A percentile compares a stretch with the other conserved stretches of the same genome.
These are phyloP conservation scores for Amauroascus niger DNA, from an alignment of 2,329 filamentous ascomycete species.

Conservation along the genomic window DNA sequence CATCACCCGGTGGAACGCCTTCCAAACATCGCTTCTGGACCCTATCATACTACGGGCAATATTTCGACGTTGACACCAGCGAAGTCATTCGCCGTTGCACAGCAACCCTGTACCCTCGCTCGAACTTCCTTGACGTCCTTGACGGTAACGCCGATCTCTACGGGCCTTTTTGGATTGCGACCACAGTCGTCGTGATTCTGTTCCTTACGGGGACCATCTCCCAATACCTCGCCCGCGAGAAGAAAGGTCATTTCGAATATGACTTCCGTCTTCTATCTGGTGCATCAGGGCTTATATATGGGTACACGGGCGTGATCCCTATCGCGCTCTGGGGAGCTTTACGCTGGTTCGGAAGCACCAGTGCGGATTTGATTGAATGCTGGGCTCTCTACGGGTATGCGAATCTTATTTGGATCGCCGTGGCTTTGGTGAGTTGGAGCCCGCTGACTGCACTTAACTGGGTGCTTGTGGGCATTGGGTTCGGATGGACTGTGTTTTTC, in stretches of 20 bases:
- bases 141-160: slow-evolving; percentile 96
- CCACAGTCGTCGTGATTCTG: slow-evolving; percentile 88
- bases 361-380: slow-evolving; percentile 86
- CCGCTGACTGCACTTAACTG: slow-evolving; percentile 81
- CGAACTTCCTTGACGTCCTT: slow-evolving; percentile 92
- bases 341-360: slow-evolving; percentile 86
- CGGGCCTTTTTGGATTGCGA: slow-evolving; percentile 97
- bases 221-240: slow-evolving; percentile 66
- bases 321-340: slow-evolving; percentile 76
- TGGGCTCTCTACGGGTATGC: slow-evolving; percentile 93
- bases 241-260: slow-evolving; percentile 68
- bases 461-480: slow-evolving; percentile 81
- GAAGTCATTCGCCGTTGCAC: slow-evolving; percentile 80
- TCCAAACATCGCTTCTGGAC: slow-evolving; percentile 88
- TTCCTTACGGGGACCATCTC: slow-evolving; percentile 94
- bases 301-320: slow-evolving; percentile 83
- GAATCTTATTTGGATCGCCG: slow-evolving; percentile 94
- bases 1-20: slow-evolving; percentile 33
- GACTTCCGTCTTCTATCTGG: slow-evolving; percentile 84
- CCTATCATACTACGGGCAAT: slow-evolving; percentile 88
- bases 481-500: slow-evolving; percentile 72
- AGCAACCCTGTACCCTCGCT: slow-evolving; percentile 78
- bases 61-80: slow-evolving; percentile 94
- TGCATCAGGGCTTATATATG: slow-evolving; percentile 86
- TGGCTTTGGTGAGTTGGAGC: slow-evolving; percentile 85